Base-by-base conservation (phyloP, 768 basidiomycete genomes). In the Stropharia rugosoannulata region DNA sequence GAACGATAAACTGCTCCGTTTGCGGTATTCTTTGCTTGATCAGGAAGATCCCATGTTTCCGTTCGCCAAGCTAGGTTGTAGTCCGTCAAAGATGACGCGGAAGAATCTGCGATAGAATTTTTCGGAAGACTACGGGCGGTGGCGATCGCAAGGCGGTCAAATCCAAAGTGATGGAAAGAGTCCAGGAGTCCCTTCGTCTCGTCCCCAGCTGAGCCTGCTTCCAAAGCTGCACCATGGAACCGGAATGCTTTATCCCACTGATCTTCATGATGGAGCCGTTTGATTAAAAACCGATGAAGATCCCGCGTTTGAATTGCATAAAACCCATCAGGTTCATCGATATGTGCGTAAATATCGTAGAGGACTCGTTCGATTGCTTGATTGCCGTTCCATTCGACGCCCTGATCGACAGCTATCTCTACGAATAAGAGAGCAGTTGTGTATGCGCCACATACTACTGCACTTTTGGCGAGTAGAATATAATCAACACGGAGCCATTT, bases 271-370 rank as follows among this genome's bases (percentile, higher is more conserved):
- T 93, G 90, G 59, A 96, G 87, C 9, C 93, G 84, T 59, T 85
- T 88, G 49, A 95, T 77, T 36, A 99, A 79, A 54, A 95, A 90
- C 42, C 82, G 80, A 22, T 84, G 81, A n/a, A 91, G 80, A 65
- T 98, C 85, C 32, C 79, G 71, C 6, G 89, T 85, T 58, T 87
- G 80, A 56, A 98, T 94, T 5, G 94, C 94, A 69, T 99, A 99
- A 68, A 99, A 99, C 1, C 97, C 95, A 63, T 99, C 97, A 0
- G 95, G 95, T 68, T 99, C 97, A 64, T 97, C 95, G 57, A 99
- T 94, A 62, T 94, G 89, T 51, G 86, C 85, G 65, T 98, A 99
- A 48, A 98, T 93, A 48, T 89, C 88, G 73, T 94, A 98, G 18
- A 98, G 73, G 22, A 95, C 77, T 55, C 89, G 75, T 60, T 93